A percentile compares a stretch with the other conserved stretches of the same genome.
Evolutionary conservation across 2,329 filamentous ascomycete genomes (phyloP).

Genomic region (Aspergillus fijiensis): DNA sequence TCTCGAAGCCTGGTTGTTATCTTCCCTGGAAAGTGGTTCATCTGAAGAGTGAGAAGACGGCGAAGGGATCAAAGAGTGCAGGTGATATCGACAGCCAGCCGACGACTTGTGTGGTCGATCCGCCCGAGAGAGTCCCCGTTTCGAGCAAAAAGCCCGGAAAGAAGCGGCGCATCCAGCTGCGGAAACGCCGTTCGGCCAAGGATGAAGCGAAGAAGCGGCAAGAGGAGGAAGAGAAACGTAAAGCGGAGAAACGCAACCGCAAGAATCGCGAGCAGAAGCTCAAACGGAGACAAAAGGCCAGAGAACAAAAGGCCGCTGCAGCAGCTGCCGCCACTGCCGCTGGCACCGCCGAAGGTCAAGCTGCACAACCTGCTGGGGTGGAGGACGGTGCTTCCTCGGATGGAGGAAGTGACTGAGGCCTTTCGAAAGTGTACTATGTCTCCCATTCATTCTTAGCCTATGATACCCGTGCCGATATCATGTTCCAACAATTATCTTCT

Average conservation of each 20-base stretch:
- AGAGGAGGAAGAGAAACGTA: constrained; percentile 29
- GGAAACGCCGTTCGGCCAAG: constrained; percentile 33
- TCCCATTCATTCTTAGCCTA: background rate
- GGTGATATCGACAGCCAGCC: constrained; percentile 15
- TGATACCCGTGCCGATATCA: constrained; percentile 11
- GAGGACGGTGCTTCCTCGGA: constrained; percentile 21
- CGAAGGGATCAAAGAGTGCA: constrained; percentile 27
- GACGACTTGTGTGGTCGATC: constrained; percentile 23
- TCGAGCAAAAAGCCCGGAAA: constrained; percentile 45
- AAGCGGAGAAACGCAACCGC: constrained; percentile 41
- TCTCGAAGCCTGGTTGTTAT: constrained; percentile 39
- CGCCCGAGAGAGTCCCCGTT: constrained; percentile 26
- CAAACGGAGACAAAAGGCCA: constrained; percentile 39
- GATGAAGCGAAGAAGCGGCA: constrained; percentile 34
- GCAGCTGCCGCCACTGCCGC: constrained; percentile 23
- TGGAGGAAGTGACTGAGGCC: constrained; percentile 13
- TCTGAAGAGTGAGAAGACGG: constrained; percentile 33
- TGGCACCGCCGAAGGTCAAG: constrained; percentile 13
- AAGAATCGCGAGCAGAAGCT: constrained; percentile 42
- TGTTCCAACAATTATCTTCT: background rate
- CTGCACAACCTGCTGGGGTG: constrained; percentile 17
- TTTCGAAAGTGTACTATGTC: background rate
- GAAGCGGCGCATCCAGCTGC: constrained; percentile 43
- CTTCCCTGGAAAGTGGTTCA: constrained; percentile 43
- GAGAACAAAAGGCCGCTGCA: constrained; percentile 36